phyloP scores from a whole-genome alignment of 495 filamentous ascomycete genomes.

The Massariosphaeria phaeospora region DNA sequence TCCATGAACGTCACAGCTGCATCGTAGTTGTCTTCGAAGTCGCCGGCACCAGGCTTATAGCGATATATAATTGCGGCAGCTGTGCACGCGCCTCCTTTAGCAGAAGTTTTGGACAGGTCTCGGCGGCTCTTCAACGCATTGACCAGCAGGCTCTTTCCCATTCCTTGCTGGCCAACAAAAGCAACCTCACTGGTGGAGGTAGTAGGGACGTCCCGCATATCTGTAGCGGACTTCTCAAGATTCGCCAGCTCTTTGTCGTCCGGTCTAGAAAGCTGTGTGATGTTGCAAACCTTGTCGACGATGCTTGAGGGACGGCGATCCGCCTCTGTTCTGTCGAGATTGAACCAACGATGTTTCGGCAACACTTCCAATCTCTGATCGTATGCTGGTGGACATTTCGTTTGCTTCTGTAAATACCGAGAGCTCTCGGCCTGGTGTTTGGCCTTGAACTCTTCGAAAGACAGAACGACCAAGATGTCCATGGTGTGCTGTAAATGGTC shows the following conservation, averaged over 20 bases:
- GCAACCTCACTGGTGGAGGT: neutral
- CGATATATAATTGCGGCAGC: conserved; percentile 1
- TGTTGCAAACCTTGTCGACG: neutral
- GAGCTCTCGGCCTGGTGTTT: neutral
- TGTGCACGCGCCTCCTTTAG: conserved; percentile 7
- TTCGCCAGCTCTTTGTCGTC: neutral
- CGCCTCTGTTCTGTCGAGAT: neutral
- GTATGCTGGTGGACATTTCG: neutral
- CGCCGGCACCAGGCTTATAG: neutral
- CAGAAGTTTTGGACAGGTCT: conserved; percentile 6
- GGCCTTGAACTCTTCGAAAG: neutral
- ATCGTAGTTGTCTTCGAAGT: neutral
- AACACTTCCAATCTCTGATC: neutral
- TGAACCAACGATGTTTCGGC: neutral
- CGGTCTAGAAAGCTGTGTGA: neutral
- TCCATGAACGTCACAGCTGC: conserved; percentile 8
- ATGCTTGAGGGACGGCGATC: neutral
- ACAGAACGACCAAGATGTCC: neutral
- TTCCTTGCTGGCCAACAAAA: conserved; percentile 7
- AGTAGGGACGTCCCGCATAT: neutral
- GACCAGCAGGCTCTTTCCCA: conserved; percentile 11
- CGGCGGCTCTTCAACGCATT: conserved; percentile 7
- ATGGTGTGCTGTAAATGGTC: too few species aligned
- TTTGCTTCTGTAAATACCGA: neutral
- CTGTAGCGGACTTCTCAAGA: neutral